Percentiles rank a stretch among this genome's conserved stretches.
Evolutionary conservation across 2,329 filamentous ascomycete genomes (phyloP).

Genomic region (Penicillium frequentans): DNA sequence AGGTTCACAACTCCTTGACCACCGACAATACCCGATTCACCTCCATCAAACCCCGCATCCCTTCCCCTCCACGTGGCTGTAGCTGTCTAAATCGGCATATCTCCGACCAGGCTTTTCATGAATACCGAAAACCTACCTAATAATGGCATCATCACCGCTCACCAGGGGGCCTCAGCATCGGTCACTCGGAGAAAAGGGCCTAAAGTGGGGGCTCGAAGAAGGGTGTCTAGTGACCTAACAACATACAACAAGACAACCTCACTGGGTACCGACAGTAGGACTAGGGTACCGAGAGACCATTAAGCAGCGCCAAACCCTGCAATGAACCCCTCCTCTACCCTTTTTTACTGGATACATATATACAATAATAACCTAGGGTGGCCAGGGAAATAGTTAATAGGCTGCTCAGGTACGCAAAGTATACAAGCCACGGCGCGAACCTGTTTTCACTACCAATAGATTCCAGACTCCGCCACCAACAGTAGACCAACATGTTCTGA

Average conservation of each 20-base stretch:
- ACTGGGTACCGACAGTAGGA: neutral
- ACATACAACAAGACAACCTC: neutral
- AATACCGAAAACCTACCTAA: neutral
- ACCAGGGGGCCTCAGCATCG: neutral
- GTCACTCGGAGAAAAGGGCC: neutral
- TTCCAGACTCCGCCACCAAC: neutral
- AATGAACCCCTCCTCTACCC: neutral
- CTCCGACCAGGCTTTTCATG: neutral
- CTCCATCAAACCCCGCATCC: conserved; percentile 7
- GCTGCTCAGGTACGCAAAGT: neutral
- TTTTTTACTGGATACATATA: neutral
- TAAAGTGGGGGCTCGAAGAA: neutral
- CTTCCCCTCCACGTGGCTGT: conserved; percentile 3
- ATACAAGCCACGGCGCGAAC: conserved; percentile 1
- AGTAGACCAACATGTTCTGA: neutral
- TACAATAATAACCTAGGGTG: neutral
- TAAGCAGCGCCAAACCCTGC: neutral
- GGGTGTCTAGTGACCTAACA: neutral
- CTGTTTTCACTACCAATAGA: neutral
- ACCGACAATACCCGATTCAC: conserved; percentile 9
- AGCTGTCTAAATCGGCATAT: neutral
- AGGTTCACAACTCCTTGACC: neutral
- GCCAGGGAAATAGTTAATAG: neutral
- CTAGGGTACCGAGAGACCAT: neutral
- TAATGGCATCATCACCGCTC: neutral